These are phyloP conservation scores for Starmerella sirachaensis DNA, from an alignment of 805 yeast genomes.

Conservation along the genomic window DNA sequence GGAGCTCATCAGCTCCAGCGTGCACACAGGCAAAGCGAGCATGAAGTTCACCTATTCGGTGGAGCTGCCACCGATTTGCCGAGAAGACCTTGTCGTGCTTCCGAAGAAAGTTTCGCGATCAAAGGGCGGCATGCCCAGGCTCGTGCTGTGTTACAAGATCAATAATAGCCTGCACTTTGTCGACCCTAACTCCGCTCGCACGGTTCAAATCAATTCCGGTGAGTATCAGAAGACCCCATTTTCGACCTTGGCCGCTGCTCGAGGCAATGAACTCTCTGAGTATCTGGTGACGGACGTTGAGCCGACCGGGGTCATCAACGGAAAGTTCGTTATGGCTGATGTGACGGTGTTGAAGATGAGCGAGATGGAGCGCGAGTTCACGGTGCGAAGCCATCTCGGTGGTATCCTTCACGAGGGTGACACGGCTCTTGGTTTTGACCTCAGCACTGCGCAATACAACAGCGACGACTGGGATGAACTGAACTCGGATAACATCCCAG, in stretches of 20 bases:
- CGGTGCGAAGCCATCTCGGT: constrained; percentile 84
- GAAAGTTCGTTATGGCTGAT: constrained; percentile 76
- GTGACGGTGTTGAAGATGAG: constrained; percentile 78
- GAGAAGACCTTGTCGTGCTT: constrained; percentile 86
- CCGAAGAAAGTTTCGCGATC: constrained; percentile 79
- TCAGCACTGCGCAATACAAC: constrained; percentile 78
- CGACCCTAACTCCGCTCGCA: constrained; percentile 71
- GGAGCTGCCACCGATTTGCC: constrained; percentile 92
- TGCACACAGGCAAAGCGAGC: constrained; percentile 75
- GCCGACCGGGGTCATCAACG: constrained; percentile 68
- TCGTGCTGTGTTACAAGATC: constrained; percentile 74
- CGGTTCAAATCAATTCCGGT: constrained; percentile 56
- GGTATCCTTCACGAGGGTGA: constrained; percentile 95
- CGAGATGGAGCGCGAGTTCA: constrained; percentile 76
- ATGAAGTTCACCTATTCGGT: constrained; percentile 88
- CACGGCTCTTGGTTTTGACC: constrained; percentile 80
- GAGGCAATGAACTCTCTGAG: constrained; percentile 65
- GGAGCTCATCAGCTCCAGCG: constrained; percentile 83
- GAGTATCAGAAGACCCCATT: constrained; percentile 79
- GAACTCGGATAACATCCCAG: constrained; percentile 37
- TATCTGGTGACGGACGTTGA: constrained; percentile 89
- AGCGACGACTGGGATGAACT: constrained; percentile 32
- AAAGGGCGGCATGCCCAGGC: constrained; percentile 68
- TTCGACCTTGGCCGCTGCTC: constrained; percentile 33
- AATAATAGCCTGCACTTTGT: constrained; percentile 75